These are phyloP conservation scores for Calendula officinalis DNA, from an alignment of 129 eudicot genomes.

Conservation along the genomic window DNA sequence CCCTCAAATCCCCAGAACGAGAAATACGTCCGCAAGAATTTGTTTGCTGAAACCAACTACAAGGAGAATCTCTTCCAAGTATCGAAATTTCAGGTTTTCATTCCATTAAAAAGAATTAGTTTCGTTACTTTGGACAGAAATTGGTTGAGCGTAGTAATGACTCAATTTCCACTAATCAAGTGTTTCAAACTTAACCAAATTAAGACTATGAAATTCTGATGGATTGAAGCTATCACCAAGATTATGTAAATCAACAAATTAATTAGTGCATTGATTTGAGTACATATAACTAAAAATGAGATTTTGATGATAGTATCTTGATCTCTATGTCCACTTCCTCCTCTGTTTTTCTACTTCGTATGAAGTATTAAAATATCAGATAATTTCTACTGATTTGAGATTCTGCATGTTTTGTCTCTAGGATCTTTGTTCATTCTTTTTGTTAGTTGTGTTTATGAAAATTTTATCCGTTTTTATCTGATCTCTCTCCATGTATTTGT, in stretches of 20 bases:
- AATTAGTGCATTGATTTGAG: slow-evolving; percentile 7
- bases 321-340: no score
- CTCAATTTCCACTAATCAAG: no score
- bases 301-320: no score
- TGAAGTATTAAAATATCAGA: no score
- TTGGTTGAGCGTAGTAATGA: no score
- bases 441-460: slow-evolving; percentile 2
- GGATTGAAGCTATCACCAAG: no score
- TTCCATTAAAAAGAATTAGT: neutral
- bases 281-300: neutral
- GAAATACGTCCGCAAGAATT: neutral
- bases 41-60: neutral
- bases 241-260: no score
- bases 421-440: slow-evolving; percentile 7
- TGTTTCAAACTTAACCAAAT: no score
- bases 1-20: neutral
- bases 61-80: slow-evolving; percentile 10
- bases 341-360: slow-evolving; percentile 3
- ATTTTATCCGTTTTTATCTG: neutral
- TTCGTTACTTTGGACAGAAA: no score
- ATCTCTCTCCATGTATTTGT: neutral
- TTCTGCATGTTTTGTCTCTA: no score
- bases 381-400: no score
- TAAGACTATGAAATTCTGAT: no score
- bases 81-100: slow-evolving; percentile 8